Evolutionary conservation across 768 basidiomycete species (phyloP), one percentile per base, ranked within the genome.

Genomic region (Sarcomyxa edulis): DNA sequence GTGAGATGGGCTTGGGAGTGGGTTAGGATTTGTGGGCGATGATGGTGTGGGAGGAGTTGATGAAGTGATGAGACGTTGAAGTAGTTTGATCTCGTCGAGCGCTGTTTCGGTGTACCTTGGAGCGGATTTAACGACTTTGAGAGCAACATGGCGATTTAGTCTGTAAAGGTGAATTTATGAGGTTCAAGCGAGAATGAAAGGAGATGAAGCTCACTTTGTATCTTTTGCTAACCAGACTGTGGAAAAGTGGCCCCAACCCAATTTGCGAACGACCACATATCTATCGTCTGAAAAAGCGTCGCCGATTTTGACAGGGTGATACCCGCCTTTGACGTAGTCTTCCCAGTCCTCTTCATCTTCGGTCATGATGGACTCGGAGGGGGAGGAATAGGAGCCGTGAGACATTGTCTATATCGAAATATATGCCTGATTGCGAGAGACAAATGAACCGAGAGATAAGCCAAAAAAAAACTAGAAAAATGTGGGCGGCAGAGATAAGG

Each of bases 91-190:
- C 66, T 99, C 96, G 67, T 99, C 96, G 23, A 98, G 70, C 0
- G 96, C 96, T 0, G 96, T 99, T 57, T 99, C 95, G 1, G 95
- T 99, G 62, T 99, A 99, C 34, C 96, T 74, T 0, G 84, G 81
- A 0, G 95, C 96, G 11, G 94, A 96, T 63, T 98, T 99, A 60
- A 99, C 96, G 54, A 99, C 90, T 64, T 99, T 99, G 59, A 99
- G 83, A 10, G 96, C 96, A 52, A 99, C 96, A 64, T 99, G 96
- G 34, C 92, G 87, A 50, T 88, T 82, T 66, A 92, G 72, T 56
- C 95, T 99, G 64, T 43, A 19, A 27, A 14, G 6, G 12, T 33
- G 16, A n/a, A 32, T 14, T 31, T 14, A 21, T 32, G 19, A 32
- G 29, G 36, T 44, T 37, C 27, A 23, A 34, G 9, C 36, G 23